These are phyloP conservation scores for Pugionium dolabratum DNA, from an alignment of 345 rosid genomes.

Conservation along the genomic window DNA sequence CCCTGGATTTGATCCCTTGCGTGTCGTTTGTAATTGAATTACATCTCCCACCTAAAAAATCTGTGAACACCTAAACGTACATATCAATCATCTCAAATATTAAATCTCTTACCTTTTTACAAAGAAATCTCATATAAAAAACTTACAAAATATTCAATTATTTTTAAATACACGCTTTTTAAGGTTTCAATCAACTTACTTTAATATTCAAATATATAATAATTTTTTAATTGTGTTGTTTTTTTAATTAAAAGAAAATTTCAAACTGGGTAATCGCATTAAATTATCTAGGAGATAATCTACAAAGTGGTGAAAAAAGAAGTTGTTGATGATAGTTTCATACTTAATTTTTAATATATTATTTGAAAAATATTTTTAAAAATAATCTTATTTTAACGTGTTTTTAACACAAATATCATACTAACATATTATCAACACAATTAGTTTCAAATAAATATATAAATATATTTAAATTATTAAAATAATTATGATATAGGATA, in stretches of 20 bases:
- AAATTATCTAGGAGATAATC: background rate
- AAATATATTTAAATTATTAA: too few relatives aligned
- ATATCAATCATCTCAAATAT: background rate
- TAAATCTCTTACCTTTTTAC: background rate
- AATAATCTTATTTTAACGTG: too few relatives aligned
- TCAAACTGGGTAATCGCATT: background rate
- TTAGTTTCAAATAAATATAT: too few relatives aligned
- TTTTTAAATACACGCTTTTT: too few relatives aligned
- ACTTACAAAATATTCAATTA: too few relatives aligned
- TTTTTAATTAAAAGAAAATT: background rate
- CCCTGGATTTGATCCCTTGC: background rate
- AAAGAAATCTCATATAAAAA: too few relatives aligned
- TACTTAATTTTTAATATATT: background rate
- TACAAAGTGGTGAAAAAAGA: conserved; percentile 26
- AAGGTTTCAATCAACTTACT: too few relatives aligned
- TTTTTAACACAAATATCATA: too few relatives aligned
- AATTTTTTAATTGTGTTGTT: background rate
- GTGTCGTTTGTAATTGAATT: conserved; percentile 12
- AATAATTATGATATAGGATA: too few relatives aligned
- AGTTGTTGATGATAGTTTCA: conserved; percentile 39
- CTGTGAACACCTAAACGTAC: background rate
- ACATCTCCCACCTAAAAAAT: conserved; percentile 26
- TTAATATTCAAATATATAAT: too few relatives aligned
- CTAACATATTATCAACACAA: too few relatives aligned
- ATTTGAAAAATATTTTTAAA: too few relatives aligned